Conservation (phyloP, 495 filamentous ascomycete genomes). For the Apiosordaria backusii region DNA sequence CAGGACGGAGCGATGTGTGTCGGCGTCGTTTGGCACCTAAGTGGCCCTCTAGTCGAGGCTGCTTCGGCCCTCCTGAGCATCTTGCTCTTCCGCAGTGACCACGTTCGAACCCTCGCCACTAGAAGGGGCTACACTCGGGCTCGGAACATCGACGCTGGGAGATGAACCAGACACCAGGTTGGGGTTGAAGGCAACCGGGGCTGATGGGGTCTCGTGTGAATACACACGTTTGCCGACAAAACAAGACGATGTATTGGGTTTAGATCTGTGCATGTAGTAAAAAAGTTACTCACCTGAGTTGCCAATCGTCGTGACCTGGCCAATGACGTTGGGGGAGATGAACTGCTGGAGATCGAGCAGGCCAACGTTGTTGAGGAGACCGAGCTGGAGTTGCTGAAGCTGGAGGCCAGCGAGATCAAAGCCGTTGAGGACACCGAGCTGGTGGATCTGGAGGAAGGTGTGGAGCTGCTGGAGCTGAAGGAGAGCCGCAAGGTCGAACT, state of each 20-base stretch:
- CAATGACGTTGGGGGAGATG: slow-evolving; percentile 33
- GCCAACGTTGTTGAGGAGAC: slow-evolving; percentile 38
- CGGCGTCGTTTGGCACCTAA: slow-evolving; percentile 5
- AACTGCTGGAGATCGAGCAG: slow-evolving; percentile 38
- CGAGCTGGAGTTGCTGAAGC: slow-evolving; percentile 39
- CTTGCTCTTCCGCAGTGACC: slow-evolving; percentile 30
- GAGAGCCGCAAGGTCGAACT: slow-evolving; percentile 38
- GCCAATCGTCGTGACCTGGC: slow-evolving; percentile 40
- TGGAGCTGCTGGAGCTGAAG: slow-evolving; percentile 46
- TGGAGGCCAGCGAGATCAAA: slow-evolving; percentile 42
- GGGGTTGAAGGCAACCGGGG: slow-evolving; percentile 13
- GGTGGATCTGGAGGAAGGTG: slow-evolving; percentile 39
- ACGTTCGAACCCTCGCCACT: slow-evolving; percentile 11
- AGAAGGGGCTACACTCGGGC: slow-evolving; percentile 1
- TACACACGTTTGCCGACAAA: slow-evolving; percentile 16
- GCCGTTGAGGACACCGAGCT: slow-evolving; percentile 43
- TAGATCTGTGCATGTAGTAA: slow-evolving; percentile 6
- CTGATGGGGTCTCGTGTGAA: slow-evolving; percentile 21
- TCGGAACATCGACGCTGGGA: slow-evolving; percentile 6
- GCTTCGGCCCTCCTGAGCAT: slow-evolving; percentile 30
- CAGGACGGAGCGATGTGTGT: background rate
- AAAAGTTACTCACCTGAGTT: slow-evolving; percentile 26
- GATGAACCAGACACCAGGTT: slow-evolving; percentile 6
- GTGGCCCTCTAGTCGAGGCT: slow-evolving; percentile 17
- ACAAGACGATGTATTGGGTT: background rate